A percentile compares a stretch with the other conserved stretches of the same genome.
Conservation (phyloP, 2,329 filamentous ascomycete genomes). For the Colletotrichum paranaense region DNA sequence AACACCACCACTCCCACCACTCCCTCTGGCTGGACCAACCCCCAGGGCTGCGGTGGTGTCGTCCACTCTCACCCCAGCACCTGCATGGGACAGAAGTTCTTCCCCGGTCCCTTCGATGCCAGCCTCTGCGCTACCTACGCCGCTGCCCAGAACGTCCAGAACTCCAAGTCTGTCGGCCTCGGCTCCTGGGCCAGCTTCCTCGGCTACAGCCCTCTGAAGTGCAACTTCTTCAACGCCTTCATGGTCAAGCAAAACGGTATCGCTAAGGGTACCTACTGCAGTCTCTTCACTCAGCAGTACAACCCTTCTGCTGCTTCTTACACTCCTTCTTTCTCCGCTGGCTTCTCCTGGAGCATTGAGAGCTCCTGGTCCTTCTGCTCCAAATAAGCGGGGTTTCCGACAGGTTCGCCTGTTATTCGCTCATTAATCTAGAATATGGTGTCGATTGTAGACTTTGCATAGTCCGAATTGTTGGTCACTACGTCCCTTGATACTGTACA, state of each 20-base stretch:
- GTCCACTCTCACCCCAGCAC: slow-evolving; percentile 27
- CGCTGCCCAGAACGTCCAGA: slow-evolving; percentile 22
- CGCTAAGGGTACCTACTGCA: slow-evolving; percentile 33
- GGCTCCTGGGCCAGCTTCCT: slow-evolving; percentile 8
- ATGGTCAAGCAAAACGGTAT: slow-evolving; percentile 33
- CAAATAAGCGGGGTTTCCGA: neutral
- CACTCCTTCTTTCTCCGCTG: neutral
- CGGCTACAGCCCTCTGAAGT: slow-evolving; percentile 30
- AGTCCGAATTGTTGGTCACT: neutral
- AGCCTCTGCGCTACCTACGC: slow-evolving; percentile 29
- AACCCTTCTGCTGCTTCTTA: slow-evolving; percentile 18
- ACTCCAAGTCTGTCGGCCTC: slow-evolving; percentile 19
- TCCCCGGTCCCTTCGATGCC: slow-evolving; percentile 27
- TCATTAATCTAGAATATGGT: neutral
- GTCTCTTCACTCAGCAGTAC: slow-evolving; percentile 31
- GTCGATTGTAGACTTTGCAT: neutral
- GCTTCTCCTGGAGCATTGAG: slow-evolving; percentile 20
- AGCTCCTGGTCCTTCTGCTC: slow-evolving; percentile 31
- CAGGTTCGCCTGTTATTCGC: neutral
- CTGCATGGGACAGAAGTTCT: slow-evolving; percentile 33
- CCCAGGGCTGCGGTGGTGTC: slow-evolving; percentile 12
- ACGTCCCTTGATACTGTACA: neutral
- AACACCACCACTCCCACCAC: slow-evolving; percentile 22
- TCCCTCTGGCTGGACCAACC: slow-evolving; percentile 32
- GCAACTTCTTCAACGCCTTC: slow-evolving; percentile 35